These are phyloP conservation scores for Neonectria sp. DNA, from an alignment of 2,329 filamentous ascomycete species.

Conservation along the genomic window DNA sequence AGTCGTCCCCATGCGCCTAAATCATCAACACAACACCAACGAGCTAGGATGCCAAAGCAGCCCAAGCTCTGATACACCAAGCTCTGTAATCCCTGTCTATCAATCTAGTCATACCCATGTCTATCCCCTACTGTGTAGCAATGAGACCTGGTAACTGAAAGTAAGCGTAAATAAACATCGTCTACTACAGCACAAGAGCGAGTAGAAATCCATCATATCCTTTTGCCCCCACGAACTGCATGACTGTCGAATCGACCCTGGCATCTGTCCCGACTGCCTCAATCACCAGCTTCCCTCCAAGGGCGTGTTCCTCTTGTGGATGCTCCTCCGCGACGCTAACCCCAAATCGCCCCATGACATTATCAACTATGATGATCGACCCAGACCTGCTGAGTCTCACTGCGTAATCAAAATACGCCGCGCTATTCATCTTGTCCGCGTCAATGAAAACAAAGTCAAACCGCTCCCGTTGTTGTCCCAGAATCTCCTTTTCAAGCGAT, in stretches of 20 bases:
- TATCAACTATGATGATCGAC: slow-evolving; percentile 19
- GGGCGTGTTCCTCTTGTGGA: slow-evolving; percentile 14
- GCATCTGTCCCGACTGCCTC: slow-evolving; percentile 14
- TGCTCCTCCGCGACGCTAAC: slow-evolving; percentile 8
- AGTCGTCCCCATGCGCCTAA: no score
- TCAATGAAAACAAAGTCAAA: slow-evolving; percentile 24
- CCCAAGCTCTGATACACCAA: no score
- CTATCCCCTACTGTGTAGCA: no score
- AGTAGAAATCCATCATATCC: slow-evolving; percentile 8
- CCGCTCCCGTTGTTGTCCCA: not conserved
- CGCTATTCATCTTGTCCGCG: slow-evolving; percentile 22
- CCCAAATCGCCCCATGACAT: slow-evolving; percentile 18
- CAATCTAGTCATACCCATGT: no score
- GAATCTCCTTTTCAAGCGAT: not conserved
- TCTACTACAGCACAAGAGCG: slow-evolving; percentile 3
- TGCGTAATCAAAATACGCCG: slow-evolving; percentile 18
- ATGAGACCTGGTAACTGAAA: no score
- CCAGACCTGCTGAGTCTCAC: slow-evolving; percentile 11
- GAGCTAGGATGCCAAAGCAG: no score
- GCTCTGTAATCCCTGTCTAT: no score
- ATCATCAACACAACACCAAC: no score
- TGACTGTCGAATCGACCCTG: slow-evolving; percentile 19
- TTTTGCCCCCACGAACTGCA: slow-evolving; percentile 20
- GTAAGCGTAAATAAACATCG: not conserved
- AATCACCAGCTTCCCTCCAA: slow-evolving; percentile 6